Conservation (phyloP, 306 rosid species). For the Astragalus membranaceus region DNA sequence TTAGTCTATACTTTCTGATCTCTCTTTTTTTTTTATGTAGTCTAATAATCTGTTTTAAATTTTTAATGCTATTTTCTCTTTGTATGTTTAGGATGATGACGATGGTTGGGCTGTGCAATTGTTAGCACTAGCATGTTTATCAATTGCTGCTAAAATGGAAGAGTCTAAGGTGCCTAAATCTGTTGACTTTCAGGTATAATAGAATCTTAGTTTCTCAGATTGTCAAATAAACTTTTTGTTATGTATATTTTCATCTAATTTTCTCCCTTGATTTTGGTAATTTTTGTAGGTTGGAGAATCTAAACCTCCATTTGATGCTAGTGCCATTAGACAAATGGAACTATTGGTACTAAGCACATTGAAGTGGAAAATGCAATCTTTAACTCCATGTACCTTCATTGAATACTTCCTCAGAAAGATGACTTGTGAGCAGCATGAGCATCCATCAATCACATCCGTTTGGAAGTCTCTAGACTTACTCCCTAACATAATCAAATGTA, state of each 20-base stretch:
- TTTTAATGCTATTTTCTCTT: slow-evolving; percentile 5
- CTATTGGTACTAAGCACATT: slow-evolving; percentile 49
- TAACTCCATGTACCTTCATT: slow-evolving; percentile 59
- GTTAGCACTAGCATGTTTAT: slow-evolving; percentile 65
- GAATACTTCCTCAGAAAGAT: slow-evolving; percentile 56
- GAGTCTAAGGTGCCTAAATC: slow-evolving; percentile 39
- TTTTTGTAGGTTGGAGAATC: slow-evolving; percentile 53
- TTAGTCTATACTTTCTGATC: too few relatives aligned
- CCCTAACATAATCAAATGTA: slow-evolving; percentile 46
- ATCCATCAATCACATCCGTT: slow-evolving; percentile 17
- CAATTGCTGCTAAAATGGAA: slow-evolving; percentile 69
- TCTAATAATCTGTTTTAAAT: slow-evolving; percentile 1
- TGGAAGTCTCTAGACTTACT: slow-evolving; percentile 39
- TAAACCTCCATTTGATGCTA: slow-evolving; percentile 46
- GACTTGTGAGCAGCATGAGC: slow-evolving; percentile 6
- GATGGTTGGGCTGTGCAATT: slow-evolving; percentile 48
- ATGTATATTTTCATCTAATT: neutral
- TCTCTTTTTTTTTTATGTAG: too few relatives aligned
- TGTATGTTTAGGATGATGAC: slow-evolving; percentile 32
- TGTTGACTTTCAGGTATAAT: slow-evolving; percentile 44
- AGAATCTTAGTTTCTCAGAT: neutral
- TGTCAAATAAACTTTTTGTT: neutral
- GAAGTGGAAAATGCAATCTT: slow-evolving; percentile 73
- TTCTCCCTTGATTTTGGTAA: neutral
- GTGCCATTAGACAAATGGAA: slow-evolving; percentile 56